Evolutionary conservation across 2,329 filamentous ascomycete species (phyloP).

Genomic region (Oidium heveae): DNA sequence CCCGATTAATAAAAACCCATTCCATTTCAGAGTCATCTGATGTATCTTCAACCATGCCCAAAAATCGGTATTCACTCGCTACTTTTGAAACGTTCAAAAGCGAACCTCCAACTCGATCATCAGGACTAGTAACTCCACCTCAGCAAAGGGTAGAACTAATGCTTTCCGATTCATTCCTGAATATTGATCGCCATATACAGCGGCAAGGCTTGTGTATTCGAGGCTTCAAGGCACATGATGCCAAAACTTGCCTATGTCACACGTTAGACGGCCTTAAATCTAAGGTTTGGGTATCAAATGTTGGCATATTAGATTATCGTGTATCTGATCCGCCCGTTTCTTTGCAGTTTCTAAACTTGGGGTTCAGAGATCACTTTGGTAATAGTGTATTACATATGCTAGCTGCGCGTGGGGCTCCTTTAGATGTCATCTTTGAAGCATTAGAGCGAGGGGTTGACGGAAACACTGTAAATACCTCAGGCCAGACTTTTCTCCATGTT

Average conservation of each 20-base stretch:
- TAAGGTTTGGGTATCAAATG: conserved; percentile 1
- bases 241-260: conserved; percentile 1
- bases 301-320: conserved; percentile 1
- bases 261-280: not conserved
- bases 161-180: conserved; percentile 1
- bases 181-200: conserved; percentile 1
- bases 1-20: conserved; percentile 1
- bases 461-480: conserved; percentile 15
- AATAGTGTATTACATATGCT: conserved; percentile 17
- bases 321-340: conserved; percentile 1
- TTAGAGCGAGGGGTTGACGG: conserved; percentile 2
- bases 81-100: not conserved
- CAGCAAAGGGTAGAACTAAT: not conserved
- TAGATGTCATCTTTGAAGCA: conserved; percentile 3
- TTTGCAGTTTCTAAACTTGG: conserved; percentile 1
- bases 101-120: not conserved
- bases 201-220: conserved; percentile 2
- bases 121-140: not conserved
- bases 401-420: conserved; percentile 3
- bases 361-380: conserved; percentile 15
- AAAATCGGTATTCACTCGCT: not conserved
- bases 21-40: conserved; percentile 1
- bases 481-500: conserved; percentile 6
- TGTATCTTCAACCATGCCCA: not conserved
- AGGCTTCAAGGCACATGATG: conserved; percentile 2